phyloP scores from a whole-genome alignment of 2,329 filamentous ascomycete genomes.

The Orbilia javanica region DNA sequence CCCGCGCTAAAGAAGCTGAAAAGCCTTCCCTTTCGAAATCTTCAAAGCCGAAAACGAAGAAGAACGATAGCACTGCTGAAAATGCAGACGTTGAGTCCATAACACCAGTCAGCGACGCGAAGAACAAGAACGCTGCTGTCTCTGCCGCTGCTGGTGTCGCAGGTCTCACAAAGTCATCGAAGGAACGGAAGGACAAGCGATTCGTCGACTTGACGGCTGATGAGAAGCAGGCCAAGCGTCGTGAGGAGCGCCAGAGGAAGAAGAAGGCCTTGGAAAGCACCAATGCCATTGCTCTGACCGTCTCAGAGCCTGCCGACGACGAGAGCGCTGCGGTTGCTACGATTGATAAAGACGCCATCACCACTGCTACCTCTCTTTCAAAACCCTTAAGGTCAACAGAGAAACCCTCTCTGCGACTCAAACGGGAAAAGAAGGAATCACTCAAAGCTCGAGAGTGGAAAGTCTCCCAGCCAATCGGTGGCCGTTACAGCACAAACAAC shows the following conservation, averaged over 20 bases:
- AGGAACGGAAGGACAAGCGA: conserved; percentile 49
- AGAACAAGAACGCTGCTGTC: neutral
- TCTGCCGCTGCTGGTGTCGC: neutral
- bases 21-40: conserved; percentile 25
- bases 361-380: neutral
- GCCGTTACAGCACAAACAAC: conserved; percentile 56
- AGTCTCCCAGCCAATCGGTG: conserved; percentile 72
- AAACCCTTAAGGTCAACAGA: conserved; percentile 24
- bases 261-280: conserved; percentile 26
- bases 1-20: conserved; percentile 37
- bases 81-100: conserved; percentile 27
- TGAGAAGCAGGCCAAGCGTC: conserved; percentile 49
- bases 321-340: neutral
- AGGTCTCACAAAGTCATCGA: conserved; percentile 12
- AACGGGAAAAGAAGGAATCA: conserved; percentile 32
- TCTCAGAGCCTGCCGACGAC: conserved; percentile 9
- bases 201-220: conserved; percentile 44
- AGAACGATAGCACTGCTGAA: conserved; percentile 29
- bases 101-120: neutral
- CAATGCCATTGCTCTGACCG: conserved; percentile 9
- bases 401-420: conserved; percentile 41
- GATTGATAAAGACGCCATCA: conserved; percentile 17
- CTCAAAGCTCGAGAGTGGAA: conserved; percentile 68
- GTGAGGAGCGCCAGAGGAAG: conserved; percentile 49
- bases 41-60: conserved; percentile 49